phyloP scores from a whole-genome alignment of 2,329 filamentous ascomycete genomes.

The Grosmannia serpens region DNA sequence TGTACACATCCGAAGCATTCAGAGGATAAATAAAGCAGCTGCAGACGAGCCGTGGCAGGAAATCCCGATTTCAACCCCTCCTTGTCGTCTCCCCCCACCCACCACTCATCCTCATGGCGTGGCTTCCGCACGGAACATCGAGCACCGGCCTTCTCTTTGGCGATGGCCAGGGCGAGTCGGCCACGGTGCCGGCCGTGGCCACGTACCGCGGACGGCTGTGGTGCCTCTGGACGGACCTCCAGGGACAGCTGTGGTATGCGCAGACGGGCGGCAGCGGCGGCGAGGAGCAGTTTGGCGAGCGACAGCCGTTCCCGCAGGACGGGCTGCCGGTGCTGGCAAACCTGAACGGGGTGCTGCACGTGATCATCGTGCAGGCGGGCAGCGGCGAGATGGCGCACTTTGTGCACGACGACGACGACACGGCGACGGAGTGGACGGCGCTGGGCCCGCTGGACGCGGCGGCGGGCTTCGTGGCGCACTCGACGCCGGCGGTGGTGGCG shows the following conservation, averaged over 20 bases:
- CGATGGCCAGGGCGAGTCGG: slow-evolving; percentile 18
- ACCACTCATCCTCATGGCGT: slow-evolving; percentile 11
- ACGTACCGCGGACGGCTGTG: slow-evolving; percentile 24
- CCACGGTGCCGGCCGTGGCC: slow-evolving; percentile 21
- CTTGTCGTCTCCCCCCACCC: too few relatives aligned
- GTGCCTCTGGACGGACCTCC: slow-evolving; percentile 23
- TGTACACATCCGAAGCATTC: too few relatives aligned
- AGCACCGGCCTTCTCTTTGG: slow-evolving; percentile 16
- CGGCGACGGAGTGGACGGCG: slow-evolving; percentile 13
- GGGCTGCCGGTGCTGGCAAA: slow-evolving; percentile 22
- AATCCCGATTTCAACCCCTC: too few relatives aligned
- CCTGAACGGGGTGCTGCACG: slow-evolving; percentile 22
- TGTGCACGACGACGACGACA: slow-evolving; percentile 20
- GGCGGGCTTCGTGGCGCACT: slow-evolving; percentile 15
- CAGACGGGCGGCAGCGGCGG: slow-evolving; percentile 15
- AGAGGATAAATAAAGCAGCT: neutral
- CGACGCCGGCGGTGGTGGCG: slow-evolving; percentile 19
- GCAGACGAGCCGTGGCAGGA: too few relatives aligned
- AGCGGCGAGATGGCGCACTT: slow-evolving; percentile 20
- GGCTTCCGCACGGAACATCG: slow-evolving; percentile 20
- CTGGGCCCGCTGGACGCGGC: slow-evolving; percentile 14
- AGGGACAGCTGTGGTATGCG: slow-evolving; percentile 21
- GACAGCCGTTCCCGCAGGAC: slow-evolving; percentile 17
- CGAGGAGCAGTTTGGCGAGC: slow-evolving; percentile 16
- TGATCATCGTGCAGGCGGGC: slow-evolving; percentile 17